Percentiles rank a stretch among this genome's conserved stretches.
Evolutionary conservation across 2,329 filamentous ascomycete genomes (phyloP).

Genomic region (Falciphora oryzae): DNA sequence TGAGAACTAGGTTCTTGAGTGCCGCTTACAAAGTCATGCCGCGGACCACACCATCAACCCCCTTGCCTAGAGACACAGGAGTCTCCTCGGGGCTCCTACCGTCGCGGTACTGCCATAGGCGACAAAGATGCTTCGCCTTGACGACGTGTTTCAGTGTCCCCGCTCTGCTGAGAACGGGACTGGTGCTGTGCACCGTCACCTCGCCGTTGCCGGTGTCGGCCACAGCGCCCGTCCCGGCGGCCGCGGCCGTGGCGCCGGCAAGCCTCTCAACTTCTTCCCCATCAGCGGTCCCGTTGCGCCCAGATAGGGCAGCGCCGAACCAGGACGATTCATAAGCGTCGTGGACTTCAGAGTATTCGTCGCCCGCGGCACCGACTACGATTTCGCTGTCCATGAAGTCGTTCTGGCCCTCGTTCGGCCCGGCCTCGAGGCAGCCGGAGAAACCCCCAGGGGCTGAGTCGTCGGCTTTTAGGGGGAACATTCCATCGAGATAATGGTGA

Average conservation of each 20-base stretch:
- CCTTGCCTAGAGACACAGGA: neutral
- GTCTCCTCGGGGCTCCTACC: conserved; percentile 45
- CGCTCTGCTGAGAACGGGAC: conserved; percentile 17
- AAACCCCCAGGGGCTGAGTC: neutral
- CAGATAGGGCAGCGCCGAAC: conserved; percentile 24
- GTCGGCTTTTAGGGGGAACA: conserved; percentile 49
- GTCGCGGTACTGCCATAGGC: conserved; percentile 59
- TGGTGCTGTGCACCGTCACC: conserved; percentile 8
- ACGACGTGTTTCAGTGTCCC: conserved; percentile 26
- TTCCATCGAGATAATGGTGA: conserved; percentile 57
- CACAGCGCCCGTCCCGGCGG: conserved; percentile 4
- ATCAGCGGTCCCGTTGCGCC: conserved; percentile 7
- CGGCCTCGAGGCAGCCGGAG: conserved; percentile 22
- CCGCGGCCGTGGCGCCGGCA: conserved; percentile 23
- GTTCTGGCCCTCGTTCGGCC: conserved; percentile 37
- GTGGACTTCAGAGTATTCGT: conserved; percentile 27
- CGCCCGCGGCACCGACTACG: conserved; percentile 36
- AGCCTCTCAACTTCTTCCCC: conserved; percentile 26
- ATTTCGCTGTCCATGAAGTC: conserved; percentile 57
- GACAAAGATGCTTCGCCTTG: conserved; percentile 54
- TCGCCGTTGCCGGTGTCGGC: conserved; percentile 15
- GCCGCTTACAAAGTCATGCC: neutral
- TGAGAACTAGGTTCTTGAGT: no score
- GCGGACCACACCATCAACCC: neutral
- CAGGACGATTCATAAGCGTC: conserved; percentile 44